Conservation (phyloP, 1,139 yeast genomes). For the Geotrichum carabidarum region DNA sequence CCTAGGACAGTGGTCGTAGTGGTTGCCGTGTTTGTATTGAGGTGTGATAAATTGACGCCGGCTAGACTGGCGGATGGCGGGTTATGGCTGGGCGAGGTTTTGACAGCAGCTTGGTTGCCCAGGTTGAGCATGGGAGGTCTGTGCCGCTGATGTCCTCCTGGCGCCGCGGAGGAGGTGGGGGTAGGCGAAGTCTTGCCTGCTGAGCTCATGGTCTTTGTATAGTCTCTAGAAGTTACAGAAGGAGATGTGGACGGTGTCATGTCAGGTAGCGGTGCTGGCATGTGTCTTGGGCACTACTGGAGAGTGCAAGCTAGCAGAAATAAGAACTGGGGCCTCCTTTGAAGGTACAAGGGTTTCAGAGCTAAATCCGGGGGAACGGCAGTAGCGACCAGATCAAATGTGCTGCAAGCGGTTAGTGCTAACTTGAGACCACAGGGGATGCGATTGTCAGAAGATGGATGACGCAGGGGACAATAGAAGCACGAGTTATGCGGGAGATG, state of each 20-base stretch:
- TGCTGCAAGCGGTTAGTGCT: too few relatives aligned
- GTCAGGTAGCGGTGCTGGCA: not conserved
- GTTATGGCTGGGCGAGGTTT: not conserved
- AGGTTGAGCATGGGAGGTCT: slow-evolving; percentile 21
- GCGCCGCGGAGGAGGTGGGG: not conserved
- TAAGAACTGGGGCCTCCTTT: too few relatives aligned
- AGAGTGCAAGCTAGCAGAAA: too few relatives aligned
- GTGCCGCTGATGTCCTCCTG: slow-evolving; percentile 6
- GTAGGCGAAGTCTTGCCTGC: not conserved
- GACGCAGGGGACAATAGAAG: too few relatives aligned
- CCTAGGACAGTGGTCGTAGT: slow-evolving; percentile 11
- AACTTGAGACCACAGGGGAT: too few relatives aligned
- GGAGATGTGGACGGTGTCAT: slow-evolving; percentile 8
- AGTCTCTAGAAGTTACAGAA: not conserved
- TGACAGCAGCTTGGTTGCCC: slow-evolving; percentile 1
- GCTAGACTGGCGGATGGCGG: slow-evolving; percentile 3
- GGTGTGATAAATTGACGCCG: slow-evolving; percentile 11
- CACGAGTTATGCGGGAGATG: too few relatives aligned
- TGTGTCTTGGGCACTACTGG: too few relatives aligned
- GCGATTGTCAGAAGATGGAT: too few relatives aligned
- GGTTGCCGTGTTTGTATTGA: slow-evolving; percentile 13
- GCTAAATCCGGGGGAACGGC: too few relatives aligned
- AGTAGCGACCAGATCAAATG: too few relatives aligned
- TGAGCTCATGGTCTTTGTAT: not conserved
- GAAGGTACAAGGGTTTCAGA: too few relatives aligned